Conservation (phyloP, 106 monocot genomes). For the Dendrobium nobile region DNA sequence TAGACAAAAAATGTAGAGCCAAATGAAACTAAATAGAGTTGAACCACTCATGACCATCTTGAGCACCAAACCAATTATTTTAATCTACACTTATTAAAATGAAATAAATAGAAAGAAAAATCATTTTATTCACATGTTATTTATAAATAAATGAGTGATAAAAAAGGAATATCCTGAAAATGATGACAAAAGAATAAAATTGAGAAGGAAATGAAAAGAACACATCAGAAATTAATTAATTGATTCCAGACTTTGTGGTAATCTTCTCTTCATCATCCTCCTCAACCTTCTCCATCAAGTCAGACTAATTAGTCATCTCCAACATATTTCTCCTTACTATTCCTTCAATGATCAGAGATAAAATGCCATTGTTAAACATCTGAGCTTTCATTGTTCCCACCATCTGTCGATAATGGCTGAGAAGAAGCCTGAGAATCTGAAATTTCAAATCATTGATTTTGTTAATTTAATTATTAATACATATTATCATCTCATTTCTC, state of each 20-base stretch:
- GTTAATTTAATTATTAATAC: background rate
- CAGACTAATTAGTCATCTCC: background rate
- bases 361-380: background rate
- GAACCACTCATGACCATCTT: too few species aligned
- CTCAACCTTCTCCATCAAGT: background rate
- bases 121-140: slow-evolving; percentile 1
- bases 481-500: too few species aligned
- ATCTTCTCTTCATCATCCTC: background rate
- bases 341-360: background rate
- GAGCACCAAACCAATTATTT: too few species aligned
- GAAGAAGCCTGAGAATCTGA: background rate
- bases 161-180: slow-evolving; percentile 5
- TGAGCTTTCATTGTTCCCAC: slow-evolving; percentile 1
- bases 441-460: background rate
- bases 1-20: too few species aligned
- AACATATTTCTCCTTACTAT: background rate
- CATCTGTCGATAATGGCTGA: background rate
- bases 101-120: background rate
- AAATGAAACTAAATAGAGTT: too few species aligned
- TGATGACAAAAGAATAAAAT: background rate
- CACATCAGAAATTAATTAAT: background rate
- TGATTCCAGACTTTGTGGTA: background rate
- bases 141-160: background rate
- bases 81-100: too few species aligned
- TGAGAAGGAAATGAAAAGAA: background rate